Conservation (phyloP, 164 flowering plant species). For the Akebia trifoliata region DNA sequence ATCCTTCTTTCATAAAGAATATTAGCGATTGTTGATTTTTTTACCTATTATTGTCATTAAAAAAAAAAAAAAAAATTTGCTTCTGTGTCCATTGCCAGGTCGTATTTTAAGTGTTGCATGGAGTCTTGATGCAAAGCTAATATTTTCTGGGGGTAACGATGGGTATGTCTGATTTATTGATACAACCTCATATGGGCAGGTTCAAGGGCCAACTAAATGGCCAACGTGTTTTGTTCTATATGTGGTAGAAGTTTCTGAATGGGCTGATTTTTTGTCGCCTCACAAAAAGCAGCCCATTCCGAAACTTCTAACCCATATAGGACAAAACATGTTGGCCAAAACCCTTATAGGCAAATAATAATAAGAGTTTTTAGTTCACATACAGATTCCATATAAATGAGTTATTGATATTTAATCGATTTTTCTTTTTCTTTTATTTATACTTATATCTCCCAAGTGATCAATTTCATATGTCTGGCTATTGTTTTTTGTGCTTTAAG, state of each 20-base stretch:
- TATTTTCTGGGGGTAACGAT: constrained; percentile 91
- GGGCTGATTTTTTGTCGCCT: too few species aligned
- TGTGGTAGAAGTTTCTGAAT: too few species aligned
- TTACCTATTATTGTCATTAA: background rate
- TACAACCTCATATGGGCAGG: too few species aligned
- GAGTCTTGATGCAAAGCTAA: constrained; percentile 60
- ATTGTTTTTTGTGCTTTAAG: background rate
- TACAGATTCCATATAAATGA: too few species aligned
- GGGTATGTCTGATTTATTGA: constrained; percentile 57
- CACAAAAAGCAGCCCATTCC: too few species aligned
- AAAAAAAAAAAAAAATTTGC: background rate
- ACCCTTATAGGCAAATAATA: too few species aligned
- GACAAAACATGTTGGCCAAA: too few species aligned
- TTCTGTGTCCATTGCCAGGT: constrained; percentile 39
- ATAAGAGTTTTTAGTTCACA: too few species aligned
- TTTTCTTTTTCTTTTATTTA: background rate
- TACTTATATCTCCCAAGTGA: background rate
- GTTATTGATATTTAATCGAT: too few species aligned
- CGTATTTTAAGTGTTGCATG: constrained; percentile 80
- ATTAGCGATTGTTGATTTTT: background rate
- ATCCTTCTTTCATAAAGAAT: constrained; percentile 6
- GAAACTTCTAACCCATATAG: too few species aligned
- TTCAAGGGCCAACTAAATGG: too few species aligned
- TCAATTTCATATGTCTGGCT: background rate
- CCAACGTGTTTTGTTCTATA: background rate